These are phyloP conservation scores for Saccharomyces hybrid DNA, from an alignment of 1,139 yeast species.

Conservation along the genomic window DNA sequence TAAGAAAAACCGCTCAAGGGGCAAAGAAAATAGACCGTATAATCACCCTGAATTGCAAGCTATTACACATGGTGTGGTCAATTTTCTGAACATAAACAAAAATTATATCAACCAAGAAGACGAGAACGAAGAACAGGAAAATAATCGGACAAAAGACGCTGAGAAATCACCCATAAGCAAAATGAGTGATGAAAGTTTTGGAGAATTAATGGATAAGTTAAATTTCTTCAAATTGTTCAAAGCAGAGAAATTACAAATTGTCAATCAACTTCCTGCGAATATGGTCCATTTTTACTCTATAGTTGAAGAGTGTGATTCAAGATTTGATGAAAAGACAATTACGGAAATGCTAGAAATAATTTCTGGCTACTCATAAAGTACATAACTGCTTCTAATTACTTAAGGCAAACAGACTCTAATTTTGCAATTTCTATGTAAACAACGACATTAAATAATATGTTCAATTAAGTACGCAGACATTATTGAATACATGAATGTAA, in stretches of 20 bases:
- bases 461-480: no score
- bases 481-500: no score
- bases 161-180: constrained; percentile 18
- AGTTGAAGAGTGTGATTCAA: constrained; percentile 85
- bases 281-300: constrained; percentile 72
- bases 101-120: constrained; percentile 19
- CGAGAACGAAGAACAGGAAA: constrained; percentile 9
- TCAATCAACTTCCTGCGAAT: constrained; percentile 72
- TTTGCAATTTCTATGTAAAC: no score
- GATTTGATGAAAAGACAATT: constrained; percentile 61
- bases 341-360: constrained; percentile 36
- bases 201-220: constrained; percentile 45
- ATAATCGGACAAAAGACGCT: constrained; percentile 6
- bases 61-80: constrained; percentile 54
- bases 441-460: no score
- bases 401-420: no score
- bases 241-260: constrained; percentile 76
- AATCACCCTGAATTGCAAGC: constrained; percentile 50
- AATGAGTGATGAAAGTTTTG: constrained; percentile 40
- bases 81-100: constrained; percentile 33
- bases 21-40: constrained; percentile 26
- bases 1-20: constrained; percentile 32
- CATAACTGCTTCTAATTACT: neutral
- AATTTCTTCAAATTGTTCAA: constrained; percentile 59
- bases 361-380: constrained; percentile 4